Evolutionary conservation across 2,329 filamentous ascomycete genomes (phyloP).

Genomic region (Hortaea werneckii): DNA sequence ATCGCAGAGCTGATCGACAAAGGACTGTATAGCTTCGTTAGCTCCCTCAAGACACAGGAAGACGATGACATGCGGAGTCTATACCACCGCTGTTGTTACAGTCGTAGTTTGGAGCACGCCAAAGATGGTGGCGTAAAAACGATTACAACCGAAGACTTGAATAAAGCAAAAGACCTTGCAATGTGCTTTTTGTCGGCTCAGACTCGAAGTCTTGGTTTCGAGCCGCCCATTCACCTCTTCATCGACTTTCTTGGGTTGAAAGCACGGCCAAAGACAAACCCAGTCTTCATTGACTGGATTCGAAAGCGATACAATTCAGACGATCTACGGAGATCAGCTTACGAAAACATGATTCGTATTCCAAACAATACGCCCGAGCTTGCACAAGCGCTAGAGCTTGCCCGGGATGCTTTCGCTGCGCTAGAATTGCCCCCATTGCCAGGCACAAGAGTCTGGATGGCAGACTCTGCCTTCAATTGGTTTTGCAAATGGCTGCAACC

Average conservation of each 20-base stretch:
- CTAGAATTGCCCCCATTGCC: not conserved
- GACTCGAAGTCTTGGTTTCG: not conserved
- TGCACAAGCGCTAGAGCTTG: not conserved
- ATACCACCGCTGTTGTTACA: not conserved
- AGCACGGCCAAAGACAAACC: not conserved
- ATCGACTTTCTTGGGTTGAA: not conserved
- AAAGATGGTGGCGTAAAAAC: not conserved
- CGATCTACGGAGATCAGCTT: not conserved
- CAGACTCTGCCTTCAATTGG: not conserved
- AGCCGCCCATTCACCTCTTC: not conserved
- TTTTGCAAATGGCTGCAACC: not conserved
- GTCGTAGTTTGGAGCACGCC: not conserved
- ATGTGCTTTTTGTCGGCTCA: not conserved
- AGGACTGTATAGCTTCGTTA: not conserved
- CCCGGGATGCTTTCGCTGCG: not conserved
- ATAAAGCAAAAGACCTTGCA: not conserved
- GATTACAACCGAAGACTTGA: not conserved
- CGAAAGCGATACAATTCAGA: not conserved
- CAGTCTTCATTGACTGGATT: not conserved
- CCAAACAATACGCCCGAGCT: not conserved
- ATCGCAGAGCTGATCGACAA: not conserved
- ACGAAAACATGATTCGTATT: not conserved
- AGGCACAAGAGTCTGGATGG: not conserved
- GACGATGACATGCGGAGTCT: not conserved
- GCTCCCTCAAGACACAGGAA: not conserved